Percentiles rank a stretch among this genome's conserved stretches.
Conservation (phyloP, 768 basidiomycete genomes). For the Russula virescens region DNA sequence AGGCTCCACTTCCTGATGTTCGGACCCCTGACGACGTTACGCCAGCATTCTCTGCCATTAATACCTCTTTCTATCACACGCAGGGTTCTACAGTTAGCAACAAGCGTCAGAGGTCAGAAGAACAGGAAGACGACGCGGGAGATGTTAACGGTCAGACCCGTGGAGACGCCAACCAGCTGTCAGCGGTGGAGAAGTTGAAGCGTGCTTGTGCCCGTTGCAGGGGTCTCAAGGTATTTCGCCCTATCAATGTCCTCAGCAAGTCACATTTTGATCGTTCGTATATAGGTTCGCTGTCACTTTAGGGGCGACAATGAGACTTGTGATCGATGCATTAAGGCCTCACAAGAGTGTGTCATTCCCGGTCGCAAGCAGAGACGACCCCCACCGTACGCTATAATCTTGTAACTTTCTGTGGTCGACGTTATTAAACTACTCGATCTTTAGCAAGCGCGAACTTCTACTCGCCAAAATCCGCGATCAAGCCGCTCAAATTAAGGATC, state of each 20-base stretch:
- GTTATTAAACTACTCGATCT: constrained; percentile 4
- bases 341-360: constrained; percentile 73
- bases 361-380: constrained; percentile 76
- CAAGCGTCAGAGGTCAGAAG: constrained; percentile 21
- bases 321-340: constrained; percentile 65
- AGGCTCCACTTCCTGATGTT: neutral
- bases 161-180: neutral
- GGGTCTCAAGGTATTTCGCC: constrained; percentile 21
- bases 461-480: constrained; percentile 71
- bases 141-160: constrained; percentile 1
- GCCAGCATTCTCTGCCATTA: neutral
- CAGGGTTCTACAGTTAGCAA: constrained; percentile 1
- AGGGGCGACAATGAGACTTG: constrained; percentile 66
- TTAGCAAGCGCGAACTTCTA: constrained; percentile 75
- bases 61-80: neutral
- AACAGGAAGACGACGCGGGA: constrained; percentile 17
- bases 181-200: constrained; percentile 16
- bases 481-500: constrained; percentile 61
- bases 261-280: neutral
- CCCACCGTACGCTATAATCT: constrained; percentile 55
- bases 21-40: neutral
- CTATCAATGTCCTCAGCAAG: neutral
- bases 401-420: neutral
- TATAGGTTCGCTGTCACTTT: constrained; percentile 72
- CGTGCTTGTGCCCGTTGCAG: constrained; percentile 25